Evolutionary conservation across 179 eudicot genomes (phyloP), one percentile per base, ranked within the genome.

Genomic region (Amaranthus tricolor): DNA sequence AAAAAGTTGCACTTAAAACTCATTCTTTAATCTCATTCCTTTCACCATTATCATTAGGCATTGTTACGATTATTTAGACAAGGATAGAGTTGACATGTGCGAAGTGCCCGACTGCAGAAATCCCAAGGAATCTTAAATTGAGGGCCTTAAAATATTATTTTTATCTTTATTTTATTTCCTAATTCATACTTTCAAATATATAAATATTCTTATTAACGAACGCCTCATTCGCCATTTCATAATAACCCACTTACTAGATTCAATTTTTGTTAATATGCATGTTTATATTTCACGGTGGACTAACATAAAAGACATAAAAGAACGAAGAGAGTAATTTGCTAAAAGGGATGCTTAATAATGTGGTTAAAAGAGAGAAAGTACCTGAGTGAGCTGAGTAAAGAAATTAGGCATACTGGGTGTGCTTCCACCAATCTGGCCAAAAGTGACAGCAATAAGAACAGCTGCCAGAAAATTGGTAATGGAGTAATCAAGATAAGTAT

Each of bases 401-500:
- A 95, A 95, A 80, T 93, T 93, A 1, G 97, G 99, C 87, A 75
- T 73, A 8, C 83, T 80, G 40, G 76, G 78, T 19, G 75, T 79
- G 80, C 84, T 61, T 5, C 78, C 83, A 21, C 99, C 99, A 51
- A 95, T 85, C 78, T 95, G 86, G 74, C 97, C 99, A 69, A 93
- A 87, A 11, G 98, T 94, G 45, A 94, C 84, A 60, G 97, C 98
- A 59, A 94, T 90, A 21, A 85, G 70, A 7, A 95, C 83, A 44
- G 99, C 99, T 72, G 99, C 97, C 74, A 93, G 76, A 71, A 95
- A 84, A 76, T 95, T 95, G 0, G 95, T 89, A 74, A 89, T 81
- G 7, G 97, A 87, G 85, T 95, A 91, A 80, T 95, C 97, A 65
- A 95, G 92, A 74, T 93, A 95, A 45, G 96, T 92, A 70, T 93